Base-by-base conservation (phyloP, 129 eudicot genomes). In the Solidago caesia region DNA sequence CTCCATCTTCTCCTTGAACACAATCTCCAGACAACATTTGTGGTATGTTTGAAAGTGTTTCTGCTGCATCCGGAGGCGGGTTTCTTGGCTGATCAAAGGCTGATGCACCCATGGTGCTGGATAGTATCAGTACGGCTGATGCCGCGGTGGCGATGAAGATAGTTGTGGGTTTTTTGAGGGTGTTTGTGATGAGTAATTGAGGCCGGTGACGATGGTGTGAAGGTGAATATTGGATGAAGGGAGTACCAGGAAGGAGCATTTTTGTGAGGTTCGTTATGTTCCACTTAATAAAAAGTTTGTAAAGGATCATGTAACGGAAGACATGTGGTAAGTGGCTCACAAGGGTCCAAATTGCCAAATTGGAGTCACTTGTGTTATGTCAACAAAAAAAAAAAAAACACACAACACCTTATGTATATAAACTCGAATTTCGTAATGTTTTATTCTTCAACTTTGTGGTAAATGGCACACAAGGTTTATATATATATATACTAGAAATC, bases 1-100 rank as follows among this genome's bases (percentile, higher is more conserved):
- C 94, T 45, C 84, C 64, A 42, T 77, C 53, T 42, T 61, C 53
- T 15, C 80, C 84, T 25, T 79, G 78, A 1, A 58, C 77, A 60
- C 97, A 90, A 11, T 75, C 89, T 57, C 97, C 86, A 3, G 97
- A 88, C 14, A 94, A 68, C 75, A 45, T 85, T 41, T 81, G 97
- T 5, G 99, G 97, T 14, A 94, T 79, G 83, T 94, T 90, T 2
- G 87, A 77, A 1, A 94, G 83, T 14, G 99, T 94, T 68, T 88
- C 98, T 39, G 82, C 86, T 1, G 81, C 85, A 25, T 80, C 84
- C 25, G 83, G 90, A 25, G 79, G 86, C 45, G 81, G 90, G 68
- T 64, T 60, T 59, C 80, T 33, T 33, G 39, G 74, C 42, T 21
- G 21, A 21, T 67, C 80, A 11, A 76, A 68, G 9, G 87, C 91